These are phyloP conservation scores for Trichoderma afroharzianum DNA, from an alignment of 2,329 filamentous ascomycete species.

Conservation along the genomic window DNA sequence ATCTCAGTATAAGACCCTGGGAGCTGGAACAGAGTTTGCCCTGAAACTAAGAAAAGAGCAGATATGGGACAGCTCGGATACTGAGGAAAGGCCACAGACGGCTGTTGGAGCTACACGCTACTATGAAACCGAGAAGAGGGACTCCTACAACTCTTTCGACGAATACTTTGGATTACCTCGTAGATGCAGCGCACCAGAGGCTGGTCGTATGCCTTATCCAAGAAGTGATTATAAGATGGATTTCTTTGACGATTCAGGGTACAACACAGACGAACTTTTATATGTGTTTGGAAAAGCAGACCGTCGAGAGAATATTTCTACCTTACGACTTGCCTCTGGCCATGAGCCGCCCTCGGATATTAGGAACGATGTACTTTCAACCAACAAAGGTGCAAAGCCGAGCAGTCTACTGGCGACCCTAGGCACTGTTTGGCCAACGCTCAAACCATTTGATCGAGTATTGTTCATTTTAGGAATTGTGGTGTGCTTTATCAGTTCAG, in stretches of 20 bases:
- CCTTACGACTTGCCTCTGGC: constrained; percentile 16
- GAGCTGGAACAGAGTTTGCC: constrained; percentile 21
- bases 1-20: constrained; percentile 23
- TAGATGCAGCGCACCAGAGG: neutral
- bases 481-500: constrained; percentile 61
- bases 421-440: constrained; percentile 64
- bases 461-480: constrained; percentile 59
- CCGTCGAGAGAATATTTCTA: constrained; percentile 30
- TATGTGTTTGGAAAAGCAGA: constrained; percentile 26
- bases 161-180: constrained; percentile 5
- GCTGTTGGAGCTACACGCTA: neutral
- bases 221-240: neutral
- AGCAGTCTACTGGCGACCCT: constrained; percentile 25
- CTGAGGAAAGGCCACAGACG: neutral
- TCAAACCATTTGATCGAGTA: constrained; percentile 50
- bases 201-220: neutral
- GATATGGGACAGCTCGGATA: constrained; percentile 20
- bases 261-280: constrained; percentile 16
- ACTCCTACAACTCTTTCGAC: constrained; percentile 9
- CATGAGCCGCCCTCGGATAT: constrained; percentile 16
- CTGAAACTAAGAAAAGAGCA: constrained; percentile 23
- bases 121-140: constrained; percentile 9
- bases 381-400: neutral
- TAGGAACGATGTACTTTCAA: neutral
- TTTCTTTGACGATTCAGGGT: neutral